phyloP scores from a whole-genome alignment of 495 filamentous ascomycete species.

The Penicillium canescens region DNA sequence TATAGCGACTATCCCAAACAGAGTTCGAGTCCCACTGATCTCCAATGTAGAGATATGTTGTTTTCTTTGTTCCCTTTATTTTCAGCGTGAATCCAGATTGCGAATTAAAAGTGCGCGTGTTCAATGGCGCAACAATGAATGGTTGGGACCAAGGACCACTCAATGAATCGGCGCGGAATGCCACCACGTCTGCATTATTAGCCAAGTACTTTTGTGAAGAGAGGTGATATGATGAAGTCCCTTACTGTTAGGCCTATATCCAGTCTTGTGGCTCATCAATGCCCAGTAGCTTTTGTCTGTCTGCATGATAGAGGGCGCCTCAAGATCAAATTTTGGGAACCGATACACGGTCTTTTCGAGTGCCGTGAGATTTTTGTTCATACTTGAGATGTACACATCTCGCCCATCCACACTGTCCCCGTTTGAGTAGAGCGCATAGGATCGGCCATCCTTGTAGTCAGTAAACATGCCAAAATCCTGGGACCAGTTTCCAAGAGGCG shows the following conservation, averaged over 20 bases:
- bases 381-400: constrained; percentile 23
- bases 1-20: constrained; percentile 51
- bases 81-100: constrained; percentile 51
- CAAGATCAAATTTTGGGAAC: constrained; percentile 28
- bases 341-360: constrained; percentile 22
- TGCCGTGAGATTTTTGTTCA: constrained; percentile 18
- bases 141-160: constrained; percentile 54
- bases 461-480: constrained; percentile 31
- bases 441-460: constrained; percentile 21
- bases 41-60: constrained; percentile 52
- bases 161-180: constrained; percentile 33
- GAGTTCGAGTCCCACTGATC: constrained; percentile 55
- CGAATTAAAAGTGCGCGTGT: constrained; percentile 52
- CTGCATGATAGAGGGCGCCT: constrained; percentile 27
- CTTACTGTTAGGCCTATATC: constrained; percentile 28
- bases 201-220: not conserved
- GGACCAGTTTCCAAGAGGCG: constrained; percentile 31
- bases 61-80: constrained; percentile 45
- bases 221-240: not conserved
- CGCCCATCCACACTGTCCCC: constrained; percentile 23
- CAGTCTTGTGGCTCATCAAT: constrained; percentile 31
- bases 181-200: constrained; percentile 21
- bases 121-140: constrained; percentile 45
- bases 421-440: constrained; percentile 28
- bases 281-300: constrained; percentile 29